Evolutionary conservation across 2,329 filamentous ascomycete genomes (phyloP).

Genomic region (Decorospora gaudefroyi): DNA sequence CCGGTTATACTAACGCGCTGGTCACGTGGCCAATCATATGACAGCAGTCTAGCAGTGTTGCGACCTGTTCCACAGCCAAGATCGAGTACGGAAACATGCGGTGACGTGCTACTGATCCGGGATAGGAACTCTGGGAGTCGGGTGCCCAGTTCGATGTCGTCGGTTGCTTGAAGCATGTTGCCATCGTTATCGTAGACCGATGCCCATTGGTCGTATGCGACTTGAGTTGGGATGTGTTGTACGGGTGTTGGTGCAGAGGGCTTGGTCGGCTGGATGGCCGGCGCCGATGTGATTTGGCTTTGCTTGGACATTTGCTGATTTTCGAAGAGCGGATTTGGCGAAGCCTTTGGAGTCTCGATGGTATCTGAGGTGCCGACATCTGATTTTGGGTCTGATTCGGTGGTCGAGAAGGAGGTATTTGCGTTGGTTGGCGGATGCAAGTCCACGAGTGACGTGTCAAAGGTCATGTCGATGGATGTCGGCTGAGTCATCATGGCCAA

Average conservation of each 20-base stretch:
- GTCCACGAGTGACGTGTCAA: constrained; percentile 48
- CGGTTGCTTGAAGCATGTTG: constrained; percentile 68
- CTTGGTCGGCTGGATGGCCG: not conserved
- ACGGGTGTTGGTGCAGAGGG: constrained; percentile 27
- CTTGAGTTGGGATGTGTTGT: constrained; percentile 47
- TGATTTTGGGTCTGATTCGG: constrained; percentile 40
- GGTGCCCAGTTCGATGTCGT: constrained; percentile 59
- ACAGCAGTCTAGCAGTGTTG: constrained; percentile 61
- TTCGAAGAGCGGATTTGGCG: constrained; percentile 6
- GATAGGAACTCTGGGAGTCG: constrained; percentile 58
- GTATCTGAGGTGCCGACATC: constrained; percentile 13
- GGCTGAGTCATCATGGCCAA: constrained; percentile 43
- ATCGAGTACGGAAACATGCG: constrained; percentile 57
- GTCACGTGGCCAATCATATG: constrained; percentile 33
- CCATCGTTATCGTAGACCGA: constrained; percentile 66
- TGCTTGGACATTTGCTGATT: constrained; percentile 24
- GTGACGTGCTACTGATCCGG: constrained; percentile 29
- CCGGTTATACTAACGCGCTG: constrained; percentile 53
- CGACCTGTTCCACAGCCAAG: constrained; percentile 69
- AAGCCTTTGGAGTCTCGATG: constrained; percentile 9
- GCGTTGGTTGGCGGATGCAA: constrained; percentile 27
- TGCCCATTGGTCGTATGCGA: constrained; percentile 58
- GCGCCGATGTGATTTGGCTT: constrained; percentile 9
- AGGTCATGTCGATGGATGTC: constrained; percentile 43
- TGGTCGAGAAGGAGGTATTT: constrained; percentile 44